phyloP scores from a whole-genome alignment of 2,329 filamentous ascomycete genomes.

The Phoma sp. region DNA sequence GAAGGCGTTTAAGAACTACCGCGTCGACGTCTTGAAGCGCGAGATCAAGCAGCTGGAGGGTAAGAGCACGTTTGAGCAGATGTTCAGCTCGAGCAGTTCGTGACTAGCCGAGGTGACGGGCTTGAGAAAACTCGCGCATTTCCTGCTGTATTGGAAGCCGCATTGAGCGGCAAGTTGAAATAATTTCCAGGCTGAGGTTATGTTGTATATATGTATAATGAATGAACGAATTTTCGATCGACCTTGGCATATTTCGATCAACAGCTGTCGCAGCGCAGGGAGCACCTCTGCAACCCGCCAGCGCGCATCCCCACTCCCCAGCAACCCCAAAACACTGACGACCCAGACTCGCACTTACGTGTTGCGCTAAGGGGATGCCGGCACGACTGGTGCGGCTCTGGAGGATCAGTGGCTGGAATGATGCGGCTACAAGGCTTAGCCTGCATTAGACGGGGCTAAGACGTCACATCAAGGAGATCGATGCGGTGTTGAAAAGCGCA shows the following conservation, averaged over 20 bases:
- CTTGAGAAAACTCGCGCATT: constrained; percentile 10
- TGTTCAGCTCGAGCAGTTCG: constrained; percentile 28
- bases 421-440: constrained; percentile 13
- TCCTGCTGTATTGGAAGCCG: constrained; percentile 16
- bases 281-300: neutral
- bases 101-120: constrained; percentile 13
- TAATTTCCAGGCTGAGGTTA: no score
- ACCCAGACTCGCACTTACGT: constrained; percentile 13
- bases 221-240: neutral
- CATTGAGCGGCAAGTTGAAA: constrained; percentile 13
- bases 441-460: constrained; percentile 3
- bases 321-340: constrained; percentile 5
- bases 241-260: neutral
- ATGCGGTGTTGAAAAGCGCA: constrained; percentile 14
- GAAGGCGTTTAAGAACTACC: constrained; percentile 68
- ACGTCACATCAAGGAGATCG: constrained; percentile 17
- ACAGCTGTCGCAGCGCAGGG: neutral
- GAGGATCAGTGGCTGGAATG: constrained; percentile 15
- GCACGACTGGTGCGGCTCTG: constrained; percentile 15
- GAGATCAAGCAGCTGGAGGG: constrained; percentile 65
- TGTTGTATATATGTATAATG: constrained; percentile 6
- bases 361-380: constrained; percentile 10
- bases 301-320: constrained; percentile 4
- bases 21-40: constrained; percentile 67
- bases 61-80: constrained; percentile 39